Evolutionary conservation across 305 asterid genomes (phyloP).

Genomic region (Nicotiana rustica): DNA sequence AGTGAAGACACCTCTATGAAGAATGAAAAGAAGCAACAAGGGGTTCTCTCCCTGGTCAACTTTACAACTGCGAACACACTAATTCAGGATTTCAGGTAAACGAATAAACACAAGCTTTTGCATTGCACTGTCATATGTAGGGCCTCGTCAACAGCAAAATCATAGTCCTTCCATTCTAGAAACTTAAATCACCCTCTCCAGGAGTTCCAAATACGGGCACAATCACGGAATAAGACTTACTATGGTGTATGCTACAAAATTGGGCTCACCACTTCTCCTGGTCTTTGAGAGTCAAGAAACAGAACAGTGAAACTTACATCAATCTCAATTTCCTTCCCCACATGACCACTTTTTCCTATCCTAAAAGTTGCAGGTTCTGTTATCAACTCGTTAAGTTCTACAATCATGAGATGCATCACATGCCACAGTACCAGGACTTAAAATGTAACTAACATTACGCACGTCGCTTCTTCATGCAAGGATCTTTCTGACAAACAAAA

Average conservation of each 20-base stretch:
- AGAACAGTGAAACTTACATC: background rate
- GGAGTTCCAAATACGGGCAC: background rate
- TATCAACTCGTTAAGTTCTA: conserved; percentile 24
- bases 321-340: background rate
- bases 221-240: background rate
- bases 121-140: background rate
- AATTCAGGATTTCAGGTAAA: background rate
- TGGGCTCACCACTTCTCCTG: background rate
- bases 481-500: background rate
- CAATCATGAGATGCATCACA: background rate
- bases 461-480: background rate
- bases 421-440: background rate
- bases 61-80: background rate
- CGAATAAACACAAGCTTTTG: conserved; percentile 23
- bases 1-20: background rate
- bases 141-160: background rate
- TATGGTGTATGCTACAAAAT: background rate
- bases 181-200: background rate
- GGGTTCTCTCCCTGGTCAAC: background rate
- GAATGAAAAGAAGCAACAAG: background rate
- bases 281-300: background rate
- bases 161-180: conserved; percentile 14
- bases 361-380: background rate
- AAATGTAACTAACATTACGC: background rate
- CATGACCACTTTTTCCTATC: conserved; percentile 1